These are phyloP conservation scores for Tetradesmus lagerheimii DNA, from an alignment of 139 green algal species.

Conservation along the genomic window DNA sequence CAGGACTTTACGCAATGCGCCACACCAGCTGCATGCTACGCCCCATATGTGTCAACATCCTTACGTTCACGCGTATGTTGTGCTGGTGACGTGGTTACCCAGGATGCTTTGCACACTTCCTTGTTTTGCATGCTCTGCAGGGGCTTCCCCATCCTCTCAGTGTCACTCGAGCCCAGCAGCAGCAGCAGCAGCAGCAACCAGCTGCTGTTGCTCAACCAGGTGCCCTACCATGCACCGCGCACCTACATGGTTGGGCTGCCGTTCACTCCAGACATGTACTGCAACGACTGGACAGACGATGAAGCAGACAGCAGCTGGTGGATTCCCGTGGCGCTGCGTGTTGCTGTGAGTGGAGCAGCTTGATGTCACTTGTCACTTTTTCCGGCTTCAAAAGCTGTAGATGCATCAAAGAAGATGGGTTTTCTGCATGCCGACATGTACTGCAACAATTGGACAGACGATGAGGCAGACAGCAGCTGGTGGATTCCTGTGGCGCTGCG, in stretches of 20 bases:
- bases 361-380: too few species aligned
- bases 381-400: too few species aligned
- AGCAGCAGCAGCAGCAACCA: conserved; percentile 24
- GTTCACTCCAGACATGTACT: conserved; percentile 33
- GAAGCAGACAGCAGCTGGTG: neutral
- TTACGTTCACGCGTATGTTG: too few species aligned
- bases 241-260: conserved; percentile 36
- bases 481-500: conserved; percentile 41
- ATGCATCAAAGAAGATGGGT: neutral
- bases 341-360: neutral
- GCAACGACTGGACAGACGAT: conserved; percentile 35
- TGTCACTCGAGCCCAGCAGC: conserved; percentile 11
- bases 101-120: too few species aligned
- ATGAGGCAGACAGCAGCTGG: conserved; percentile 40
- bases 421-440: neutral
- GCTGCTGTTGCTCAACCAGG: conserved; percentile 22
- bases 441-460: neutral
- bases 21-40: too few species aligned
- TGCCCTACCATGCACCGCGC: conserved; percentile 38
- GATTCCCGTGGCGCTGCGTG: neutral
- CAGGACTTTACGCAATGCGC: too few species aligned
- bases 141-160: conserved; percentile 8
- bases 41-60: too few species aligned
- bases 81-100: too few species aligned
- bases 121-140: neutral